phyloP scores from a whole-genome alignment of 2,329 filamentous ascomycete genomes.

The Amesomyces nigricolor region DNA sequence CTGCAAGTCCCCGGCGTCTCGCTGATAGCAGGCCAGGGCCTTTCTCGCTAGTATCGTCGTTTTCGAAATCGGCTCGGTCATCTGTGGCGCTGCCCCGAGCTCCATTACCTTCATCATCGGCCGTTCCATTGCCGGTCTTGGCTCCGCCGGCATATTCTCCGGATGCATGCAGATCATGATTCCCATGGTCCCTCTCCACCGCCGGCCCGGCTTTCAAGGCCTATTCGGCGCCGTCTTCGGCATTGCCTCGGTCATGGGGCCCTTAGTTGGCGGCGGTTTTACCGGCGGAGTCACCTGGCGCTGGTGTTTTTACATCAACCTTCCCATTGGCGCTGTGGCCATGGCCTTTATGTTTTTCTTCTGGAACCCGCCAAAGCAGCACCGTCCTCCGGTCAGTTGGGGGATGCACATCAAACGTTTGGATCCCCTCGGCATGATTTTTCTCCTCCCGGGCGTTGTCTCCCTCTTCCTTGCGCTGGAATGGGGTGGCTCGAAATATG shows the following conservation, averaged over 20 bases:
- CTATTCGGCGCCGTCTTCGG: constrained; percentile 52
- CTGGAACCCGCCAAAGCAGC: constrained; percentile 38
- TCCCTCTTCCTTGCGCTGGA: constrained; percentile 58
- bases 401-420: constrained; percentile 45
- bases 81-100: constrained; percentile 50
- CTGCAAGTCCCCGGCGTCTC: not conserved
- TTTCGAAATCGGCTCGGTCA: constrained; percentile 49
- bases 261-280: constrained; percentile 50
- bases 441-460: constrained; percentile 55
- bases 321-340: constrained; percentile 49
- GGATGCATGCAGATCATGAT: constrained; percentile 53
- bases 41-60: constrained; percentile 45
- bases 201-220: constrained; percentile 53
- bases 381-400: constrained; percentile 29
- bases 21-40: constrained; percentile 29
- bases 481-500: constrained; percentile 53
- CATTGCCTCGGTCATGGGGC: constrained; percentile 48
- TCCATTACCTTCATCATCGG: constrained; percentile 51
- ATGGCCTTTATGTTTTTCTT: constrained; percentile 45
- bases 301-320: constrained; percentile 57
- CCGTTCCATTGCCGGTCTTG: constrained; percentile 51
- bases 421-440: constrained; percentile 53
- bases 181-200: constrained; percentile 53
- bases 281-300: constrained; percentile 45
- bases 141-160: constrained; percentile 53